These are phyloP conservation scores for Alopecurus myosuroides DNA, from an alignment of 176 grass and related monocot species.

Conservation along the genomic window DNA sequence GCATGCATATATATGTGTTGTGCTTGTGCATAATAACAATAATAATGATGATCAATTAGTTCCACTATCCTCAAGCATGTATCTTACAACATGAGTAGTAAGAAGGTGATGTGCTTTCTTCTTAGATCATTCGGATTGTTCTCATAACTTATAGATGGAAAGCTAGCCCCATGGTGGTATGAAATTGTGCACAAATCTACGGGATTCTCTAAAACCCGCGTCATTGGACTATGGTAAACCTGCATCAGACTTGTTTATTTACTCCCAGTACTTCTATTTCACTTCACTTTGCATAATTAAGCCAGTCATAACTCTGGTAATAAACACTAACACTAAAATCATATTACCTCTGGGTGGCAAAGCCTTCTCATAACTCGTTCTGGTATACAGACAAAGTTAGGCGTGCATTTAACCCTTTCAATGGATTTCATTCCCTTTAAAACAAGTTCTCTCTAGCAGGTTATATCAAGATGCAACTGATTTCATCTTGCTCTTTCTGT, in stretches of 20 bases:
- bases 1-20: too few relatives aligned
- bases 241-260: not conserved
- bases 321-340: not conserved
- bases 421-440: not conserved
- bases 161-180: conserved; percentile 95
- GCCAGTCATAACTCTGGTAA: not conserved
- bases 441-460: not conserved
- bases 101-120: not conserved
- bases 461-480: not conserved
- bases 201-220: conserved; percentile 49
- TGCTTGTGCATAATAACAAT: not conserved
- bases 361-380: not conserved
- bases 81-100: not conserved
- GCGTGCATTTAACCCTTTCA: not conserved
- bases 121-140: conserved; percentile 7
- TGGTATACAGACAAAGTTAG: not conserved
- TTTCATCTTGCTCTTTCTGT: conserved; percentile 5
- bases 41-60: too few relatives aligned
- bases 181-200: conserved; percentile 72
- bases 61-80: not conserved
- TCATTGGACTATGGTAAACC: conserved; percentile 51
- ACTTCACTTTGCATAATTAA: not conserved
- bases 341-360: not conserved
- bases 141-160: conserved; percentile 55
- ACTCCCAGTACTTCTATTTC: not conserved